Percentiles rank a stretch among this genome's conserved stretches.
phyloP scores from a whole-genome alignment of 2,329 filamentous ascomycete species.

The Talaromyces funiculosus region DNA sequence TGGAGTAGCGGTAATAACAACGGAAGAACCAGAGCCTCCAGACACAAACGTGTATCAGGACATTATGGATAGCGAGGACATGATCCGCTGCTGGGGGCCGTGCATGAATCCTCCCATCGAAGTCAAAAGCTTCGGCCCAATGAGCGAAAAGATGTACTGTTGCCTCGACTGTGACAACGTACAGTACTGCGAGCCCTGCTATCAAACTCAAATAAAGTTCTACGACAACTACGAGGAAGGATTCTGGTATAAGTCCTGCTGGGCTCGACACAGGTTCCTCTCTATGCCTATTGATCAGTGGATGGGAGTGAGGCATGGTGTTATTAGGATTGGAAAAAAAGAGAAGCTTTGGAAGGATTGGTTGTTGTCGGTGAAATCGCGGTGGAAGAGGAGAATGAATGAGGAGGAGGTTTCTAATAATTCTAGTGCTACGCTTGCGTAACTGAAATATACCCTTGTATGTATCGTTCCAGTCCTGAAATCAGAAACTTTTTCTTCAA shows the following conservation, averaged over 20 bases:
- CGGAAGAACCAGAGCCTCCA: not conserved
- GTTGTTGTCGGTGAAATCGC: not conserved
- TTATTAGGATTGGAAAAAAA: slow-evolving; percentile 1
- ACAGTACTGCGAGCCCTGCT: not conserved
- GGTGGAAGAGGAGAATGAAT: not conserved
- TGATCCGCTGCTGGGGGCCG: not conserved
- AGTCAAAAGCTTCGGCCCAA: not conserved
- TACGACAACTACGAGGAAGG: not conserved
- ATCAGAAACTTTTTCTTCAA: not conserved
- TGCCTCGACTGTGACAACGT: not conserved
- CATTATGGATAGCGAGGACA: not conserved
- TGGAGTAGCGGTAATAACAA: not conserved
- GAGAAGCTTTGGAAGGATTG: slow-evolving; percentile 4
- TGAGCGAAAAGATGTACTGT: not conserved
- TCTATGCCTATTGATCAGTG: slow-evolving; percentile 1
- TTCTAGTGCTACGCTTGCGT: not conserved
- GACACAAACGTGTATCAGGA: not conserved
- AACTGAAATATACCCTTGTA: not conserved
- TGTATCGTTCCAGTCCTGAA: not conserved
- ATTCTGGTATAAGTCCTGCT: not conserved
- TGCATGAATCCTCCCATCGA: not conserved
- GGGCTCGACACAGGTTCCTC: not conserved
- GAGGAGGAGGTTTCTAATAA: not conserved
- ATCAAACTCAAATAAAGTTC: not conserved
- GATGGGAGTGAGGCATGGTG: not conserved